Evolutionary conservation across 2,329 filamentous ascomycete species (phyloP).

Genomic region (Neonectria sp.): DNA sequence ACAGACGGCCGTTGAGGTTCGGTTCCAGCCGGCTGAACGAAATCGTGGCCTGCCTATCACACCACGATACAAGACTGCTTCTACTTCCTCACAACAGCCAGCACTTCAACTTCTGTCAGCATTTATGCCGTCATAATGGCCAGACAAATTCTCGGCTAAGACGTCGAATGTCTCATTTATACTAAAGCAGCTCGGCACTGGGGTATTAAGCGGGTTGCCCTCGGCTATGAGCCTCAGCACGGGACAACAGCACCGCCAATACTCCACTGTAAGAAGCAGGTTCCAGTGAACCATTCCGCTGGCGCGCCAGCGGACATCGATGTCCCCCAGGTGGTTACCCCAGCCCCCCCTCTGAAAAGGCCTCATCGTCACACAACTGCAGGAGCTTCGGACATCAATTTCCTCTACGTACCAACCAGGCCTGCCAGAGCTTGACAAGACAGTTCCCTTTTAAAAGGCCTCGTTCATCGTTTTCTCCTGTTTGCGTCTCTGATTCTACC

Average conservation of each 20-base stretch:
- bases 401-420: slow-evolving; percentile 33
- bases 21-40: neutral
- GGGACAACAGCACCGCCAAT: slow-evolving; percentile 16
- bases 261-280: slow-evolving; percentile 17
- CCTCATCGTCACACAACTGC: slow-evolving; percentile 24
- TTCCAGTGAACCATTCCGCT: slow-evolving; percentile 21
- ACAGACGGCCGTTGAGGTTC: neutral
- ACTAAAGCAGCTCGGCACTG: slow-evolving; percentile 13
- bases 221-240: slow-evolving; percentile 23
- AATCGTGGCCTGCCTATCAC: neutral
- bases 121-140: neutral
- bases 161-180: slow-evolving; percentile 12
- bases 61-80: neutral
- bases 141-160: slow-evolving; percentile 16
- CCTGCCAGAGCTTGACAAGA: slow-evolving; percentile 13
- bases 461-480: slow-evolving; percentile 18
- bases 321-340: slow-evolving; percentile 18
- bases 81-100: neutral
- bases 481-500: slow-evolving; percentile 19
- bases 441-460: slow-evolving; percentile 32
- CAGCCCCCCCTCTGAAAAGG: slow-evolving; percentile 25
- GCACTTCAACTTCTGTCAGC: neutral
- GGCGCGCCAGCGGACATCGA: slow-evolving; percentile 22
- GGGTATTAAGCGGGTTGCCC: slow-evolving; percentile 16
- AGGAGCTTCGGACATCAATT: slow-evolving; percentile 39